These are phyloP conservation scores for Metschnikowia picachoensis DNA, from an alignment of 805 yeast genomes.

Conservation along the genomic window DNA sequence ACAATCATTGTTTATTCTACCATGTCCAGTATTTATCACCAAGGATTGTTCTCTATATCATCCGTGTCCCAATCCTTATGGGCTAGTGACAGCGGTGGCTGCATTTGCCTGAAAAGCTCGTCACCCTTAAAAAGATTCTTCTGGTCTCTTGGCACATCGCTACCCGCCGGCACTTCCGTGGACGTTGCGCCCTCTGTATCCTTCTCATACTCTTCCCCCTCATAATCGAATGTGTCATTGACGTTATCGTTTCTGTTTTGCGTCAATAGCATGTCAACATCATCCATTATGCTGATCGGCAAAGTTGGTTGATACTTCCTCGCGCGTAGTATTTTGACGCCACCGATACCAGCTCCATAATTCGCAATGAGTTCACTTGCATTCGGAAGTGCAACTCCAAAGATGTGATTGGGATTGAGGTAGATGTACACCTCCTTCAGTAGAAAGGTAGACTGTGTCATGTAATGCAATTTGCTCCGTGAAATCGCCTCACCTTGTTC, in stretches of 20 bases:
- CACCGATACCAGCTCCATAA: slow-evolving; percentile 77
- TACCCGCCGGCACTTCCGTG: neutral
- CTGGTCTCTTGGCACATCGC: slow-evolving; percentile 8
- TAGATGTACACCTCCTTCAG: slow-evolving; percentile 41
- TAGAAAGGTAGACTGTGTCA: slow-evolving; percentile 38
- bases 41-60: slow-evolving; percentile 63
- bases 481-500: slow-evolving; percentile 37
- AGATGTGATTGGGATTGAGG: slow-evolving; percentile 50
- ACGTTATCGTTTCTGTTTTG: slow-evolving; percentile 26
- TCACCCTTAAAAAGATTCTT: slow-evolving; percentile 36
- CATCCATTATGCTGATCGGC: slow-evolving; percentile 67
- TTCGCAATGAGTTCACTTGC: slow-evolving; percentile 63
- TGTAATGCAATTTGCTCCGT: slow-evolving; percentile 28
- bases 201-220: slow-evolving; percentile 24
- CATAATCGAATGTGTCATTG: slow-evolving; percentile 31
- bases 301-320: slow-evolving; percentile 64
- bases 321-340: slow-evolving; percentile 50
- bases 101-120: slow-evolving; percentile 46
- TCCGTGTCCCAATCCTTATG: slow-evolving; percentile 48
- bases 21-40: slow-evolving; percentile 36
- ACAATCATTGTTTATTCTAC: neutral
- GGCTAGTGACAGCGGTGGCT: slow-evolving; percentile 46
- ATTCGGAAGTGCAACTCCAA: slow-evolving; percentile 68
- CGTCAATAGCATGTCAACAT: slow-evolving; percentile 55
- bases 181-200: slow-evolving; percentile 19